Evolutionary conservation across 164 flowering plant species (phyloP), one percentile per base, ranked within the genome.

Genomic region (Chimonanthus praecox): DNA sequence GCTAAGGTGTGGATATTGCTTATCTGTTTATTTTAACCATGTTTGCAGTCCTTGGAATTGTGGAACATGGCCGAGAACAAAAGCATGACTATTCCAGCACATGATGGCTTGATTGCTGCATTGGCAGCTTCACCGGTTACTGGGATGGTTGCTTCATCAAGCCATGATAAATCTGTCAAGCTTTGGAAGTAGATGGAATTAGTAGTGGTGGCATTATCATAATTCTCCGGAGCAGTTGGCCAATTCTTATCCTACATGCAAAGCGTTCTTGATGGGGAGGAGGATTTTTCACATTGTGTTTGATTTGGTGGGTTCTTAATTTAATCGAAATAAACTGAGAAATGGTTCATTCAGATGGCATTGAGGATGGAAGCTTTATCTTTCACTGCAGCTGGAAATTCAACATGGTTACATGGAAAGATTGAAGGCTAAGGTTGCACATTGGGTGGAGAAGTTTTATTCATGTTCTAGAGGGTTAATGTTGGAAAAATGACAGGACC

Each of bases 91-190:
- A 82, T 95, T 69, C 68, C 83, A 1, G 98, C 94, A 4, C 98
- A 93, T 49, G 98, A 95, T 47, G 82, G 86, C 47, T 86, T 90
- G 60, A 85, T 95, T 69, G 83, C 94, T 8, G 88, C 96, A 46
- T 80, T 95, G 78, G 93, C 96, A 10, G 90, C 87, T 75, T 90
- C 99, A 51, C 88, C 89, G 8, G 78, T 80, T 47, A 86, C 89
- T 2, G 94, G 98, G 66, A 88, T 90, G 96, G 92, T 95, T 72
- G 99, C 99, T 47, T 93, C 99, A 68, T 94, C 96, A 5, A 92
- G 99, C 78, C 94, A 95, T 72, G 98, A 93, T 83, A 85, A 87
- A 70, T 87, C 92, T 3, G 97, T 95, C 4, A 93, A 90, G 84
- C 66, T 95, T 46, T 93, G 99, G 98, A 95, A 95, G 77, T 94